Evolutionary conservation across 179 eudicot genomes (phyloP).

Genomic region (Actinidia chinensis): DNA sequence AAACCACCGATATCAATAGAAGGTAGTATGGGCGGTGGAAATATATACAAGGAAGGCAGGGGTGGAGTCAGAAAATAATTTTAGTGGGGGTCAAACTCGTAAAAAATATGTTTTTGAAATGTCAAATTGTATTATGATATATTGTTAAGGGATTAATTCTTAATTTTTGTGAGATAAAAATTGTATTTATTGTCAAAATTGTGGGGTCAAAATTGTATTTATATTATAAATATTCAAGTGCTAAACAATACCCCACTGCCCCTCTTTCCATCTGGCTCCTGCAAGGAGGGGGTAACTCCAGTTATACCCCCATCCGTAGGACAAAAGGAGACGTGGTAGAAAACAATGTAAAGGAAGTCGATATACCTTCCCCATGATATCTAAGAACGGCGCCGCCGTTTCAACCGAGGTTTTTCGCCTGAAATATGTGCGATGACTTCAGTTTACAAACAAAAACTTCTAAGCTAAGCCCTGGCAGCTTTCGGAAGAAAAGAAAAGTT

Average conservation of each 20-base stretch:
- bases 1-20: not conserved
- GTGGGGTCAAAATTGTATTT: no score
- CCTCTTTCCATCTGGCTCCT: no score
- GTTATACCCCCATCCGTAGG: not conserved
- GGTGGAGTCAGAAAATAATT: no score
- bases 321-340: constrained; percentile 1
- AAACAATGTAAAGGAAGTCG: not conserved
- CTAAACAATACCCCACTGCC: no score
- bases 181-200: no score
- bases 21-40: not conserved
- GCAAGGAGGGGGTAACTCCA: not conserved
- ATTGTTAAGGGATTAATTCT: no score
- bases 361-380: constrained; percentile 95
- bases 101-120: no score
- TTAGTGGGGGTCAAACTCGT: no score
- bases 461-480: not conserved
- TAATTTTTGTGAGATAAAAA: no score
- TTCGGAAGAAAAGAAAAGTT: not conserved
- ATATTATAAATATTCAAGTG: no score
- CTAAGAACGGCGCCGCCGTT: constrained; percentile 60
- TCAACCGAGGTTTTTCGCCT: constrained; percentile 85
- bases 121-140: no score
- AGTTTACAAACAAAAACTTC: constrained; percentile 12
- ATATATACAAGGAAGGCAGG: no score
- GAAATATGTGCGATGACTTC: constrained; percentile 31